phyloP scores from a whole-genome alignment of 1,284 basidiomycete genomes.

The Meira nashicola region DNA sequence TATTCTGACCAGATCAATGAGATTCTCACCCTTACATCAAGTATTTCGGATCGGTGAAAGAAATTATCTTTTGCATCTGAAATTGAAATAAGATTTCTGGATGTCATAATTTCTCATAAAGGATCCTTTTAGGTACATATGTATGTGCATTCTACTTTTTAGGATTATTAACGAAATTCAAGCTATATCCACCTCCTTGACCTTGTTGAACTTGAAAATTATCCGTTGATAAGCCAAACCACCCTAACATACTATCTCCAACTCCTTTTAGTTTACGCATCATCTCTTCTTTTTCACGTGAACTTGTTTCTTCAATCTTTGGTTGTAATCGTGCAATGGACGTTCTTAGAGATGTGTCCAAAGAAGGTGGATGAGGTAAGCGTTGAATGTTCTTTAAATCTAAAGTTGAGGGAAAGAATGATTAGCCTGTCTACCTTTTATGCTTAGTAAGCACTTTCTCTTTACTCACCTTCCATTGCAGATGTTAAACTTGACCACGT shows the following conservation, averaged over 20 bases:
- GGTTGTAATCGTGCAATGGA: conserved; percentile 56
- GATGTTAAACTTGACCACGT: conserved; percentile 76
- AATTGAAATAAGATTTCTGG: too few relatives aligned
- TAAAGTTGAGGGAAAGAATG: neutral
- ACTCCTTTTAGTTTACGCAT: conserved; percentile 83
- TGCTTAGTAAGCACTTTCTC: too few relatives aligned
- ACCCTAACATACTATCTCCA: conserved; percentile 72
- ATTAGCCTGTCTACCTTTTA: neutral
- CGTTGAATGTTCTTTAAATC: conserved; percentile 65
- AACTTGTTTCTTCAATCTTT: conserved; percentile 69
- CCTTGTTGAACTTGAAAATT: conserved; percentile 87
- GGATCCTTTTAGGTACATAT: too few relatives aligned
- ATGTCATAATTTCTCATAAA: too few relatives aligned
- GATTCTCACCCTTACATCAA: too few relatives aligned
- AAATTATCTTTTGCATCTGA: too few relatives aligned
- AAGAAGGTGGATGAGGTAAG: conserved; percentile 61
- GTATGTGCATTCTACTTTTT: too few relatives aligned
- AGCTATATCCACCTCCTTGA: conserved; percentile 73
- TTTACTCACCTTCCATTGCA: conserved; percentile 71
- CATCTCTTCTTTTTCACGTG: conserved; percentile 87
- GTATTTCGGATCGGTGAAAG: too few relatives aligned
- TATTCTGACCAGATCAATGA: too few relatives aligned
- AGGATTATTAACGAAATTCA: conserved; percentile 64
- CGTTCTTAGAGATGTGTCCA: conserved; percentile 40
- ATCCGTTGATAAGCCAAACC: conserved; percentile 53